Conservation (phyloP, 106 monocot genomes). For the Ottelia alismoides region DNA sequence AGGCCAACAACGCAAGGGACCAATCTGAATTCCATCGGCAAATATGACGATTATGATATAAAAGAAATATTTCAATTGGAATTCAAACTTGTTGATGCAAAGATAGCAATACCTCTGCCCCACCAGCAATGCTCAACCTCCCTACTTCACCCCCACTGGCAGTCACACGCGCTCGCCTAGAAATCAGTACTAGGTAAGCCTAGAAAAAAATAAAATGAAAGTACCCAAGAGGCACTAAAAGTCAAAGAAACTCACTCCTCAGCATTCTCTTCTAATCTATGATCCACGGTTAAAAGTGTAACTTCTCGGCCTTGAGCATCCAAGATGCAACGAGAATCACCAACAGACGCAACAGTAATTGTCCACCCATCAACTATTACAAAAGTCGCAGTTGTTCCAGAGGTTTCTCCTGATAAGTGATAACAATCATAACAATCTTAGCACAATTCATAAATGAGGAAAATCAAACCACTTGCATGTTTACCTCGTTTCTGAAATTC, state of each 20-base stretch:
- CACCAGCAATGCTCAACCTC: conserved; percentile 66
- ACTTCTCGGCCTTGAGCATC: conserved; percentile 59
- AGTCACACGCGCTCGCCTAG: conserved; percentile 73
- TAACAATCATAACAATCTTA: not conserved
- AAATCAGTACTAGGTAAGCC: too few species aligned
- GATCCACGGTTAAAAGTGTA: conserved; percentile 79
- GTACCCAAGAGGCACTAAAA: too few species aligned
- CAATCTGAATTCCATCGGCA: conserved; percentile 27
- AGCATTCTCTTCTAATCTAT: conserved; percentile 84
- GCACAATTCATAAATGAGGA: not conserved
- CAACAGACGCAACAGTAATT: conserved; percentile 85
- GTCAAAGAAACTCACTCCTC: too few species aligned
- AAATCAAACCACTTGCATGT: not conserved
- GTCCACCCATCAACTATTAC: conserved; percentile 93
- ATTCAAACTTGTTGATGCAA: too few species aligned
- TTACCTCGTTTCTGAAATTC: conserved; percentile 51
- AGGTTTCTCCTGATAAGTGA: conserved; percentile 77
- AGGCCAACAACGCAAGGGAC: conserved; percentile 86
- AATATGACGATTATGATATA: not conserved
- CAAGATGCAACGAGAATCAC: conserved; percentile 86
- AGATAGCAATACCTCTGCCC: conserved; percentile 76
- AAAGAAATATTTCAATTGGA: too few species aligned
- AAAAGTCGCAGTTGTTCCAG: conserved; percentile 86
- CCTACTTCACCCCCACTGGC: conserved; percentile 92
- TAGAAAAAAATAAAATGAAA: too few species aligned